Base-by-base conservation (phyloP, 192 early-diverging fungal species). In the Cladochytrium replicatum region DNA sequence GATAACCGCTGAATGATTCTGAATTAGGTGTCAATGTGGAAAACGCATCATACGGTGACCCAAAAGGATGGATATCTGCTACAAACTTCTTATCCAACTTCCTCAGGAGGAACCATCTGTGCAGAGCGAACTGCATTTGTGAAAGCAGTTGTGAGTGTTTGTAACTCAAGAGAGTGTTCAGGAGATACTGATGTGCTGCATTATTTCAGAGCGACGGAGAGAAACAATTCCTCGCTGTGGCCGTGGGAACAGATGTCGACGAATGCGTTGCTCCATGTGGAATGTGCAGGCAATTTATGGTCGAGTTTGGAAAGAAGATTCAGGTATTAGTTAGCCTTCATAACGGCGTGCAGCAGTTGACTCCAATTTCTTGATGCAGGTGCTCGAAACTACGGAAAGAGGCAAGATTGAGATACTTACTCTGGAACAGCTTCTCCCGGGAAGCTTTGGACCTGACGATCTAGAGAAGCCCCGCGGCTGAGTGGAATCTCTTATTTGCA, bases 111-210 rank as follows among this genome's bases (percentile, higher is more conserved):
- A 9, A 77, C 87, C 26, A 85, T 91, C 43, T 95, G 92, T 55
- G 92, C 88, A 32, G 92, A 96, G 66, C 73, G 90, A 31, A 89
- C 88, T 11, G 90, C 89, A 2, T 80, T 88, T 57, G 76, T 82
- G 6, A 93, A 89, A 54, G 92, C 90, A 21, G 83, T 96, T 46
- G 83, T 87, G 76, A 62, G 68, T 49, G 8, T 32, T 13, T 25
- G 28, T 11, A 15, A 2, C 39, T 24, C 25, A 29, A 32, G 17
- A 21, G 17, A 42, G 4, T 7, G 7, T 22, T n/a, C 28, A 28
- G 30, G 44, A n/a, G 53, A 7, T 8, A 29, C 40, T 15, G 24
- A 21, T 43, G 24, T 11, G 21, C 46, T 4, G 25, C n/a, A 41
- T 3, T 32, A 26, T 15, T 38, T 32, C 50, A 81, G 79, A 81